A percentile compares a stretch with the other conserved stretches of the same genome.
These are phyloP conservation scores for Musa schizocarpa DNA, from an alignment of 176 grass and related monocot genomes.

Conservation along the genomic window DNA sequence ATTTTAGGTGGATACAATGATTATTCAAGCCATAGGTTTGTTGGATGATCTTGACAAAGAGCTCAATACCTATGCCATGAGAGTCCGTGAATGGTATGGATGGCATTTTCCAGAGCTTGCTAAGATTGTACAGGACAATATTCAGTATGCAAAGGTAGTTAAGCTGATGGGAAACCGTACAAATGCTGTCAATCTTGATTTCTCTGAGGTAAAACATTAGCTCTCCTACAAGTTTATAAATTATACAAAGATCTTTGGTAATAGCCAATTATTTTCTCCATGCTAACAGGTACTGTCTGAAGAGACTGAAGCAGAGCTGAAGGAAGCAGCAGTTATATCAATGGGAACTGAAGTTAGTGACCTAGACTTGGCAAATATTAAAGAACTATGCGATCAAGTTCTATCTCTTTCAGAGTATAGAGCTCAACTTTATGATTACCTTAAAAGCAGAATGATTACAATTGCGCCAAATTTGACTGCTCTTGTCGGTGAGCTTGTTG, in stretches of 20 bases:
- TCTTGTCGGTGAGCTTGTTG: constrained; percentile 82
- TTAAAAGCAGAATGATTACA: constrained; percentile 78
- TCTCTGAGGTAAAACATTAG: constrained; percentile 55
- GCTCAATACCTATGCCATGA: constrained; percentile 89
- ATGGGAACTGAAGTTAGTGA: constrained; percentile 97
- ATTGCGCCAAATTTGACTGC: constrained; percentile 85
- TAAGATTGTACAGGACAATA: constrained; percentile 87
- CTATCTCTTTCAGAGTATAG: constrained; percentile 82
- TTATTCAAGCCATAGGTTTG: constrained; percentile 91
- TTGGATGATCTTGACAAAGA: constrained; percentile 97
- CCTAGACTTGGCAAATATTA: constrained; percentile 75
- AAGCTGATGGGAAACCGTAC: constrained; percentile 67
- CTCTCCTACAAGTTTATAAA: background rate
- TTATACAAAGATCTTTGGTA: background rate
- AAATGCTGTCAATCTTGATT: constrained; percentile 69
- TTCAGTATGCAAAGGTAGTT: constrained; percentile 72
- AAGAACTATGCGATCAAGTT: constrained; percentile 74
- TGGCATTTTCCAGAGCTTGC: constrained; percentile 95
- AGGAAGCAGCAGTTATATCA: constrained; percentile 76
- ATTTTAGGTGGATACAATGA: constrained; percentile 89
- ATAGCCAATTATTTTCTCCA: background rate
- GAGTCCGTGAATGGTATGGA: constrained; percentile 94
- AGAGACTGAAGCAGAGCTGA: constrained; percentile 65
- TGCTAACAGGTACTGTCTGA: constrained; percentile 52
- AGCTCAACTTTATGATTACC: constrained; percentile 71